phyloP scores from a whole-genome alignment of 306 rosid genomes.

The Arachis hypogaea region DNA sequence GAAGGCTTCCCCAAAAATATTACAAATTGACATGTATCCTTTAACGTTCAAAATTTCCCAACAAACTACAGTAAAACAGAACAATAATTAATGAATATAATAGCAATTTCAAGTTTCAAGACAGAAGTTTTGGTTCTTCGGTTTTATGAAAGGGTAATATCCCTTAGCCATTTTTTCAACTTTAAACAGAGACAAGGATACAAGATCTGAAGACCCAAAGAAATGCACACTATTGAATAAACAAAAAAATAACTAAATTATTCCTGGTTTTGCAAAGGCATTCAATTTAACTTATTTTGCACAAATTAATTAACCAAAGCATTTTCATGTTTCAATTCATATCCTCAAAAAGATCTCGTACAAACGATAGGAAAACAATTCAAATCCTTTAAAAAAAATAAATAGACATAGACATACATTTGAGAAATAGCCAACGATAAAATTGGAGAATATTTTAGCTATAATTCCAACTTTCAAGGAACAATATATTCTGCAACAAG shows the following conservation, averaged over 20 bases:
- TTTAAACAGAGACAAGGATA: neutral
- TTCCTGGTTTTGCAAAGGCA: slow-evolving; percentile 6
- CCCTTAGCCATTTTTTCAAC: neutral
- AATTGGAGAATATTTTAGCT: neutral
- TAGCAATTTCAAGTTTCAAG: slow-evolving; percentile 16
- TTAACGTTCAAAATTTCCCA: slow-evolving; percentile 15
- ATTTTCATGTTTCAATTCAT: slow-evolving; percentile 8
- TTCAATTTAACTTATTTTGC: slow-evolving; percentile 1
- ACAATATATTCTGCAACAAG: slow-evolving; percentile 15
- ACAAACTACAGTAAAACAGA: neutral
- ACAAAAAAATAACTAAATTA: slow-evolving; percentile 3
- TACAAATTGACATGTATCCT: slow-evolving; percentile 7
- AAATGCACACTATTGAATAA: slow-evolving; percentile 19
- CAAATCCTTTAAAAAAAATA: slow-evolving; percentile 11
- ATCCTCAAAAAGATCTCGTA: slow-evolving; percentile 11
- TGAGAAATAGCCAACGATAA: slow-evolving; percentile 16
- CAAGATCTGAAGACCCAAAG: slow-evolving; percentile 19
- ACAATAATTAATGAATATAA: neutral
- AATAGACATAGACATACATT: slow-evolving; percentile 4
- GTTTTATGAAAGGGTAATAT: slow-evolving; percentile 9
- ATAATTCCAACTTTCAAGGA: slow-evolving; percentile 46
- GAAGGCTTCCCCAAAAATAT: slow-evolving; percentile 8
- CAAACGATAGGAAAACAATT: slow-evolving; percentile 13
- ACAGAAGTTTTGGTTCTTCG: slow-evolving; percentile 25
- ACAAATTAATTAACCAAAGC: neutral